These are phyloP conservation scores for Xylaria sp. DNA, from an alignment of 495 filamentous ascomycete species.

Conservation along the genomic window DNA sequence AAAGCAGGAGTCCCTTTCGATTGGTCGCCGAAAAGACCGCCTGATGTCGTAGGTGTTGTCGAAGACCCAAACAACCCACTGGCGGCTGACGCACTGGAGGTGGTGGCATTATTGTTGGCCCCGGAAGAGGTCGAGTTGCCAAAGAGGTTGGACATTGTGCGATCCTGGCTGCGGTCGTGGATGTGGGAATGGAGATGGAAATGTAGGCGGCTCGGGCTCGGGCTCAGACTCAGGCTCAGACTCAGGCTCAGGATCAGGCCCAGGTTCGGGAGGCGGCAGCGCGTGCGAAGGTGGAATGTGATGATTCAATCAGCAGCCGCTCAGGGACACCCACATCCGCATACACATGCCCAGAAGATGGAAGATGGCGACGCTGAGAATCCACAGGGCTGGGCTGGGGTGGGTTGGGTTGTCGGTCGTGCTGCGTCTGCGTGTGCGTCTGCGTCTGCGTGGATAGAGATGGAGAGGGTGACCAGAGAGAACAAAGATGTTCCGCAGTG, in stretches of 20 bases:
- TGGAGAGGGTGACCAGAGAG: neutral
- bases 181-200: constrained; percentile 18
- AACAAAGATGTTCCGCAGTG: neutral
- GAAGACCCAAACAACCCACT: constrained; percentile 49
- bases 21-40: constrained; percentile 33
- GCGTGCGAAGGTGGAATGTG: constrained; percentile 32
- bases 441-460: neutral
- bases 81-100: constrained; percentile 49
- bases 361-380: neutral
- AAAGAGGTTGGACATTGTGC: constrained; percentile 43
- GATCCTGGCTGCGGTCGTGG: constrained; percentile 7
- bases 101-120: constrained; percentile 44
- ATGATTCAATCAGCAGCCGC: constrained; percentile 21
- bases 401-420: constrained; percentile 10
- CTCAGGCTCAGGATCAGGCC: too few species aligned
- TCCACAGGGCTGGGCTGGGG: neutral
- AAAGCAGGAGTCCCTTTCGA: constrained; percentile 45
- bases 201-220: constrained; percentile 23
- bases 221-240: too few species aligned
- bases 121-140: constrained; percentile 43
- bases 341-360: constrained; percentile 28
- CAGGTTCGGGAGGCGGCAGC: neutral
- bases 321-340: constrained; percentile 25
- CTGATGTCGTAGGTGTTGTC: constrained; percentile 28
- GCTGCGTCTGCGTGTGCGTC: too few species aligned